Evolutionary conservation across 352 stramenopile species (phyloP).

Genomic region (Phytophthora fragariaefolia): DNA sequence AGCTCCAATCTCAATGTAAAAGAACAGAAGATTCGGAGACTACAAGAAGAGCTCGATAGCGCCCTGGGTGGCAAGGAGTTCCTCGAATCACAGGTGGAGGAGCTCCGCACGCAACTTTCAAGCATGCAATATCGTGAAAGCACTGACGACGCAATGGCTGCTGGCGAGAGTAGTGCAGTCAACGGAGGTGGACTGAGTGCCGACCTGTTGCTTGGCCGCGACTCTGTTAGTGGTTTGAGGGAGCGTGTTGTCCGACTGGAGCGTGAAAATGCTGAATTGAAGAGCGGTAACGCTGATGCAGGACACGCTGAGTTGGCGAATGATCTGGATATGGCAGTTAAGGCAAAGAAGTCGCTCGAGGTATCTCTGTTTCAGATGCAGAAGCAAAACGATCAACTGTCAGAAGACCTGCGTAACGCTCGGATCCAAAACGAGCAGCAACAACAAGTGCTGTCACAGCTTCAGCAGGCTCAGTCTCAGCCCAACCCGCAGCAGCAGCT

Average conservation of each 20-base stretch:
- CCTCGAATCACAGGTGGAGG: slow-evolving; percentile 85
- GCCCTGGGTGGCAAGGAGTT: slow-evolving; percentile 85
- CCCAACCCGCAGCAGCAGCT: slow-evolving; percentile 20
- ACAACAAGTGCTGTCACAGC: slow-evolving; percentile 33
- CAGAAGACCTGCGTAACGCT: slow-evolving; percentile 60
- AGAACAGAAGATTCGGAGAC: slow-evolving; percentile 77
- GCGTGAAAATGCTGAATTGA: slow-evolving; percentile 76
- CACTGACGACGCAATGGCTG: slow-evolving; percentile 48
- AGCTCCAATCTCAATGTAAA: slow-evolving; percentile 82
- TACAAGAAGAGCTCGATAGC: slow-evolving; percentile 89
- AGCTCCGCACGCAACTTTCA: slow-evolving; percentile 70
- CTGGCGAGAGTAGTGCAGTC: slow-evolving; percentile 35
- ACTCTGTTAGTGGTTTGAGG: slow-evolving; percentile 60
- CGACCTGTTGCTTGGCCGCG: slow-evolving; percentile 68
- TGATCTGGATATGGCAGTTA: slow-evolving; percentile 81
- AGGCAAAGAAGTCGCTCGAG: slow-evolving; percentile 78
- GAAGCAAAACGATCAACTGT: slow-evolving; percentile 76
- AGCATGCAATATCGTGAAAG: slow-evolving; percentile 58
- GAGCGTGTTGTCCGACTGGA: slow-evolving; percentile 76
- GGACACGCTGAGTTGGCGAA: slow-evolving; percentile 60
- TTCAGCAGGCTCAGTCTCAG: slow-evolving; percentile 34
- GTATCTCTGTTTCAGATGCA: slow-evolving; percentile 73
- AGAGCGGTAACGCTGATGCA: slow-evolving; percentile 55
- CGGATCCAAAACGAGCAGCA: slow-evolving; percentile 44
- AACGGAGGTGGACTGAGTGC: slow-evolving; percentile 55